These are phyloP conservation scores for Pilobolus umbonatus DNA, from an alignment of 192 early-diverging fungal genomes.

Conservation along the genomic window DNA sequence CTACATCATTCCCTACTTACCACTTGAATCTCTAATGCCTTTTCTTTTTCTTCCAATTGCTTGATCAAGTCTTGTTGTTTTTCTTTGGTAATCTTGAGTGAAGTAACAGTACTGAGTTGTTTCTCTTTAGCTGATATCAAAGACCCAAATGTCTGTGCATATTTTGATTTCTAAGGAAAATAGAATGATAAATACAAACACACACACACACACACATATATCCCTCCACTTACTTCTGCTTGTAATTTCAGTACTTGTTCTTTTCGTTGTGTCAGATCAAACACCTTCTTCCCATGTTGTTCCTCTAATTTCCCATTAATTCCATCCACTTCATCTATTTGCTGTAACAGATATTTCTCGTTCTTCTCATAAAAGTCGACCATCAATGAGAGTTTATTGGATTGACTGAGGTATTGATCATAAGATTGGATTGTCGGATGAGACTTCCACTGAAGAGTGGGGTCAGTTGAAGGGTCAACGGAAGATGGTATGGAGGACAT, in stretches of 20 bases:
- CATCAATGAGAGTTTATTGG: constrained; percentile 4
- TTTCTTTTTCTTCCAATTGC: constrained; percentile 76
- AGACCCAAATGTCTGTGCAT: constrained; percentile 76
- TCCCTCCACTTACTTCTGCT: constrained; percentile 51
- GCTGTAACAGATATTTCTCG: constrained; percentile 48
- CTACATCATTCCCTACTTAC: constrained; percentile 31
- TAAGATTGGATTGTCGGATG: background rate
- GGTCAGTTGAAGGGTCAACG: too few species aligned
- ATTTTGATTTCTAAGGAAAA: constrained; percentile 72
- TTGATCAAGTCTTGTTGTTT: constrained; percentile 84
- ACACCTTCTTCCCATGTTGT: constrained; percentile 74
- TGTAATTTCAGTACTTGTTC: constrained; percentile 70
- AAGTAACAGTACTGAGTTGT: constrained; percentile 56
- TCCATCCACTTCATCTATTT: constrained; percentile 62
- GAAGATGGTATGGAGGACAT: too few species aligned
- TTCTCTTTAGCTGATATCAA: constrained; percentile 68
- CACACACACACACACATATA: too few species aligned
- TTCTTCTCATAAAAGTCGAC: constrained; percentile 38
- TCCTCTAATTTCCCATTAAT: constrained; percentile 81
- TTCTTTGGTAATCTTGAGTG: constrained; percentile 69
- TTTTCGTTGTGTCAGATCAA: constrained; percentile 72
- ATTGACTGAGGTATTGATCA: constrained; percentile 1
- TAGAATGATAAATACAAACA: constrained; percentile 1
- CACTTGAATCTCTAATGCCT: constrained; percentile 60
- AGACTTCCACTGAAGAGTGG: background rate